phyloP scores from a whole-genome alignment of 1,284 basidiomycete species.

The Ustilago curta region DNA sequence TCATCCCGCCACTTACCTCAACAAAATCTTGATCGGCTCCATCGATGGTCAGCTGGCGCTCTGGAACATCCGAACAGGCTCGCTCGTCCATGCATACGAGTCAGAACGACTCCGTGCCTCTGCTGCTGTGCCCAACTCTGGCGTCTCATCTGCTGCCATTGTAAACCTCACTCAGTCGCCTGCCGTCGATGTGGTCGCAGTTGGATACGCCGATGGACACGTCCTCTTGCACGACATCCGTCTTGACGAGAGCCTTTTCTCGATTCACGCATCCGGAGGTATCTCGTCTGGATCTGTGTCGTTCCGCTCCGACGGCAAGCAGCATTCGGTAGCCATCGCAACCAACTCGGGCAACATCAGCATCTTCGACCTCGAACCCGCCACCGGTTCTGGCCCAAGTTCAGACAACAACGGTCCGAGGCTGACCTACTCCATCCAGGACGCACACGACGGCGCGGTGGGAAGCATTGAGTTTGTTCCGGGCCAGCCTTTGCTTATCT shows the following conservation, averaged over 20 bases:
- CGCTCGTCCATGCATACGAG: slow-evolving; percentile 72
- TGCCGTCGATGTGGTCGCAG: slow-evolving; percentile 92
- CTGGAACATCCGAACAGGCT: slow-evolving; percentile 84
- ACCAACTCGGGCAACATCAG: slow-evolving; percentile 62
- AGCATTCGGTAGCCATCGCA: slow-evolving; percentile 65
- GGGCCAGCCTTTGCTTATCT: slow-evolving; percentile 58
- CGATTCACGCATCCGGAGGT: slow-evolving; percentile 78
- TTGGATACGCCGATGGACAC: slow-evolving; percentile 88
- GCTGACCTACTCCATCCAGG: slow-evolving; percentile 64
- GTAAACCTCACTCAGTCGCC: slow-evolving; percentile 83
- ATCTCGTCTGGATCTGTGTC: slow-evolving; percentile 76
- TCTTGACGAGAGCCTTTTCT: slow-evolving; percentile 81
- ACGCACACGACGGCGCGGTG: slow-evolving; percentile 62
- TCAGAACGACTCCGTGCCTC: slow-evolving; percentile 34
- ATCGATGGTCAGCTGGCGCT: slow-evolving; percentile 85
- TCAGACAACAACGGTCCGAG: slow-evolving; percentile 45
- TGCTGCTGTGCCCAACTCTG: slow-evolving; percentile 31
- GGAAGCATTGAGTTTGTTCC: slow-evolving; percentile 64
- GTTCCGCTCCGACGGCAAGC: slow-evolving; percentile 83
- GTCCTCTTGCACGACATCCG: slow-evolving; percentile 90
- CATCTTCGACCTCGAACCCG: slow-evolving; percentile 65
- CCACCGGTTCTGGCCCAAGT: slow-evolving; percentile 18
- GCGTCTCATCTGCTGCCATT: slow-evolving; percentile 70
- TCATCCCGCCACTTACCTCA: slow-evolving; percentile 96
- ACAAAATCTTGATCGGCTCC: slow-evolving; percentile 91